Evolutionary conservation across 2,329 filamentous ascomycete species (phyloP), one percentile per base, ranked within the genome.

Genomic region (Orbilia blumenaviensis): DNA sequence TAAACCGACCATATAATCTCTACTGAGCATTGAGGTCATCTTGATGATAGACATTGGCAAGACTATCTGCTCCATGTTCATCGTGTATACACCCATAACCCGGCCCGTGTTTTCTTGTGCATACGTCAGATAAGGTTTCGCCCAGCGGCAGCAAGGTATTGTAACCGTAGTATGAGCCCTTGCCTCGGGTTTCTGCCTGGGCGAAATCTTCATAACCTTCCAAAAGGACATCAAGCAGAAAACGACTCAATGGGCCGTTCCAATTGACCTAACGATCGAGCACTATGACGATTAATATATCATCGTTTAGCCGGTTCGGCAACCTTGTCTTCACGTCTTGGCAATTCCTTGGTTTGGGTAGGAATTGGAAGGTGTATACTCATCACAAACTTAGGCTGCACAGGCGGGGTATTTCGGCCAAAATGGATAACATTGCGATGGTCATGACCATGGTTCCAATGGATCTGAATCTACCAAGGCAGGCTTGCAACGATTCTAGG

Each of bases 141-240:
- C 66, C 66, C 44, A 71, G 66, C 58, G 66, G 50, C 27, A 58
- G 27, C 48, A 67, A 23, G 66, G 46, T 29, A 41, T 25, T 63
- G 46, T 29, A 63, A 71, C 58, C 58, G 48, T 64, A 63, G 56
- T 34, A 54, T 29, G 23, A 16, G 14, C 21, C 58, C 68, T 32
- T 36, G 61, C 34, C 38, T 58, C 68, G 32, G 60, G 27, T 50
- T 66, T 66, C 60, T 73, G 68, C 68, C 68, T 73, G 61, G 68
- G 50, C 68, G 68, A 73, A 23, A 48, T 23, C 1, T 66, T 64
- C 9, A 34, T 48, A 73, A 73, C 68, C 68, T 73, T 73, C 68
- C 68, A 66, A 42, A 68, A 68, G 14, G n/a, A 56, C 18, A 38
- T 10, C 29, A 56, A 56, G 58, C 21, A 14, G 12, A 16, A 63